A percentile compares a stretch with the other conserved stretches of the same genome.
Conservation (phyloP, 495 filamentous ascomycete species). For the Rhypophila decipiens region DNA sequence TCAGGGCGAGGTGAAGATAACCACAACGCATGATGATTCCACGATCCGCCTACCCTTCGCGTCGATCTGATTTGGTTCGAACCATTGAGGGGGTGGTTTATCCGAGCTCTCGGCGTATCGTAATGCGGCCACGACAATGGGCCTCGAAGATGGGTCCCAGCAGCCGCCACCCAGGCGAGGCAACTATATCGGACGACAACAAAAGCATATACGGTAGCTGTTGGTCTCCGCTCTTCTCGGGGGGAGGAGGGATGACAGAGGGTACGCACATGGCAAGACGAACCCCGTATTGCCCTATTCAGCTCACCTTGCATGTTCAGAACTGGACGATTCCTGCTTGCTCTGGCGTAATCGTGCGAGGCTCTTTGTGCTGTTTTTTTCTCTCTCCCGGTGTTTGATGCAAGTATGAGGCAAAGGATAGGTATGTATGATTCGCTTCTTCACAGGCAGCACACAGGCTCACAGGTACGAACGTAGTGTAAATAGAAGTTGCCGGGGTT, state of each 20-base stretch:
- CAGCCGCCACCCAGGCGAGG: constrained; percentile 8
- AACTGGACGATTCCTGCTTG: constrained; percentile 7
- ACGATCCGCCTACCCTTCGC: neutral
- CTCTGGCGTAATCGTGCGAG: constrained; percentile 12
- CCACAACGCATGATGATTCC: too few species aligned
- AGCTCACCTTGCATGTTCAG: constrained; percentile 12
- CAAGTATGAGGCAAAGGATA: constrained; percentile 1
- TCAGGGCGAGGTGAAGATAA: too few species aligned
- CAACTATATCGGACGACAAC: constrained; percentile 15
- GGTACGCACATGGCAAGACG: constrained; percentile 15
- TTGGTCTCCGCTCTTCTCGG: neutral
- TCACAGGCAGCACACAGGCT: neutral
- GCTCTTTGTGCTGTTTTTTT: too few species aligned
- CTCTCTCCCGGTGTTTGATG: neutral
- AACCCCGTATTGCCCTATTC: constrained; percentile 1
- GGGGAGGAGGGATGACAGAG: neutral
- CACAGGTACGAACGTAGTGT: neutral
- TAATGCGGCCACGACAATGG: constrained; percentile 4
- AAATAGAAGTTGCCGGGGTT: neutral
- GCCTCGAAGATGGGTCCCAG: constrained; percentile 15
- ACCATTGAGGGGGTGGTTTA: neutral
- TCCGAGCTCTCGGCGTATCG: neutral
- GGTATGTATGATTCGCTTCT: neutral
- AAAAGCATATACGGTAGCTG: constrained; percentile 9
- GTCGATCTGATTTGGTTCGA: neutral